Evolutionary conservation across 495 filamentous ascomycete genomes (phyloP).

Genomic region (Talaromyces thailandensis): DNA sequence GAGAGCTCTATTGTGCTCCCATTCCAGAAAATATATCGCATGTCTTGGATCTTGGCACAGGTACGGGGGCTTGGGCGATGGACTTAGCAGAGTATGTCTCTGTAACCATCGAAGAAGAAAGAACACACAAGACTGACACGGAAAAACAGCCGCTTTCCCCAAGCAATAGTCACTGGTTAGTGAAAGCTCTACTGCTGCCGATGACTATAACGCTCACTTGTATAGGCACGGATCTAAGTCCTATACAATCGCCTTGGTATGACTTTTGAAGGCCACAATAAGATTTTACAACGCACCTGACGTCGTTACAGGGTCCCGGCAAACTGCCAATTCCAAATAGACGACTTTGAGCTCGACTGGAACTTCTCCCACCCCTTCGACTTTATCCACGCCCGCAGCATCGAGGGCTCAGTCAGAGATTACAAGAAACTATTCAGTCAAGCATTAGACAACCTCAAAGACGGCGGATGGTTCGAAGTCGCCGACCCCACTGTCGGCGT

Average conservation of each 20-base stretch:
- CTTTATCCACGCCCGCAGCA: conserved; percentile 24
- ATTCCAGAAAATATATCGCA: conserved; percentile 24
- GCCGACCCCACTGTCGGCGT: conserved; percentile 24
- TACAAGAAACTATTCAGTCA: conserved; percentile 16
- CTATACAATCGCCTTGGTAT: conserved; percentile 38
- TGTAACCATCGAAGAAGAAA: background rate
- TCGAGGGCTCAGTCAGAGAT: conserved; percentile 23
- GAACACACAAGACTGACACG: background rate
- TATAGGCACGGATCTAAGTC: conserved; percentile 37
- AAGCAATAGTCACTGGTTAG: conserved; percentile 12
- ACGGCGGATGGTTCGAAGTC: conserved; percentile 34
- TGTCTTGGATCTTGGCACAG: conserved; percentile 39
- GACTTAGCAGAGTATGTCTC: conserved; percentile 35
- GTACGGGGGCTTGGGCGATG: conserved; percentile 45
- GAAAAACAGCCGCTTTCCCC: conserved; percentile 9
- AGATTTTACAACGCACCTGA: background rate
- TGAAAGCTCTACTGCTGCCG: background rate
- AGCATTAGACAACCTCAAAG: conserved; percentile 19
- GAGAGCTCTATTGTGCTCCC: conserved; percentile 42
- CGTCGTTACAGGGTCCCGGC: conserved; percentile 27
- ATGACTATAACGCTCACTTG: background rate
- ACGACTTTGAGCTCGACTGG: conserved; percentile 24
- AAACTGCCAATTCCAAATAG: conserved; percentile 20
- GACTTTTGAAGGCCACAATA: conserved; percentile 11
- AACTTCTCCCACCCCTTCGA: conserved; percentile 18